Evolutionary conservation across 192 early-diverging fungal species (phyloP).

Genomic region (Podila minutissima): DNA sequence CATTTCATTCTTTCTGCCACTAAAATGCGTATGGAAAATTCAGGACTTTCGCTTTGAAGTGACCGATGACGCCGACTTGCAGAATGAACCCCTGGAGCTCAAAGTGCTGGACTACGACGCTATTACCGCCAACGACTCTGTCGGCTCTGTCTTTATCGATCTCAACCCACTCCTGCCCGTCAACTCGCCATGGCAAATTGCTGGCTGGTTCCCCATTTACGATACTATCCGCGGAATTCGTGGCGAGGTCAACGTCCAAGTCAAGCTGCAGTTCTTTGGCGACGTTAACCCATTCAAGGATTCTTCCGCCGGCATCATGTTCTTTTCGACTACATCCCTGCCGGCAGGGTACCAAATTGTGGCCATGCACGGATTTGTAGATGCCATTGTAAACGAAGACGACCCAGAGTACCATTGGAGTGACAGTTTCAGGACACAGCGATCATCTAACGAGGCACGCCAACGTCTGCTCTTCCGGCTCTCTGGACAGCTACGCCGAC

Average conservation of each 20-base stretch:
- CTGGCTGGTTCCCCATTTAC: constrained; percentile 86
- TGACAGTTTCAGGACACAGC: constrained; percentile 82
- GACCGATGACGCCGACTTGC: constrained; percentile 78
- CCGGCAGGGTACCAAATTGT: constrained; percentile 64
- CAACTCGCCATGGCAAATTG: constrained; percentile 68
- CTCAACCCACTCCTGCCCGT: constrained; percentile 79
- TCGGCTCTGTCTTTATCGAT: constrained; percentile 82
- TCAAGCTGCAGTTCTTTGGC: constrained; percentile 83
- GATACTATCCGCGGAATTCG: constrained; percentile 78
- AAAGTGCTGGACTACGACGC: constrained; percentile 82
- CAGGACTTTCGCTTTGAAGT: constrained; percentile 81
- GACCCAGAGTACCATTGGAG: constrained; percentile 89
- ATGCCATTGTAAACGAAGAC: constrained; percentile 70
- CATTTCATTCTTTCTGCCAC: background rate
- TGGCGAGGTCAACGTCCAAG: constrained; percentile 77
- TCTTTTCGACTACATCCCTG: constrained; percentile 69
- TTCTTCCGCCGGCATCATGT: constrained; percentile 69
- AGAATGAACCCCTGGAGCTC: constrained; percentile 85
- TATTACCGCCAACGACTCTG: constrained; percentile 76
- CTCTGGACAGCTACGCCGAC: constrained; percentile 71
- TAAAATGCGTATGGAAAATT: background rate
- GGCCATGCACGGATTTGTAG: constrained; percentile 78
- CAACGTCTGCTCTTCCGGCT: constrained; percentile 75
- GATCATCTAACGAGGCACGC: constrained; percentile 81
- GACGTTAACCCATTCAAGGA: constrained; percentile 87